phyloP scores from a whole-genome alignment of 345 rosid genomes.

The Balakata baccata region DNA sequence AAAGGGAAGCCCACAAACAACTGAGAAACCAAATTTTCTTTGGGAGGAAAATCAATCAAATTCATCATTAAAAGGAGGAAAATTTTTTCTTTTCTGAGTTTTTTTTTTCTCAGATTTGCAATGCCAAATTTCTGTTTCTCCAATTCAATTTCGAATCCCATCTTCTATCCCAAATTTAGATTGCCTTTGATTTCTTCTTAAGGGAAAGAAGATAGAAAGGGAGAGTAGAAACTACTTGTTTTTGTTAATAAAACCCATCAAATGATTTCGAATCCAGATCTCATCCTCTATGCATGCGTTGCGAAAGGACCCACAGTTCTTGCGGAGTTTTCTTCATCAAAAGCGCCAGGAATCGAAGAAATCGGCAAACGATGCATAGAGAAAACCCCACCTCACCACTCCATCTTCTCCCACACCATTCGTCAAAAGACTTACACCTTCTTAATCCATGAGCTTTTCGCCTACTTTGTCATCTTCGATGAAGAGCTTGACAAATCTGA shows the following conservation, averaged over 20 bases:
- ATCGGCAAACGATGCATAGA: conserved; percentile 59
- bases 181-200: background rate
- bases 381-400: conserved; percentile 66
- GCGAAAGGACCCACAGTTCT: conserved; percentile 59
- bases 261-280: conserved; percentile 64
- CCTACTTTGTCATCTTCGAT: conserved; percentile 55
- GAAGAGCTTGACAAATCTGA: conserved; percentile 45
- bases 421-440: conserved; percentile 51
- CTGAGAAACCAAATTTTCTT: background rate
- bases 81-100: no score
- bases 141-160: background rate
- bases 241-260: conserved; percentile 10
- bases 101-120: background rate
- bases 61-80: background rate
- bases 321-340: conserved; percentile 47
- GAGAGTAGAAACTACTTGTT: no score
- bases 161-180: background rate
- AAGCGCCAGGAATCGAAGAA: conserved; percentile 48
- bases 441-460: conserved; percentile 53
- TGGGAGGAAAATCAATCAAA: background rate
- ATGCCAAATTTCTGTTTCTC: background rate
- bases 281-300: conserved; percentile 59
- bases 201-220: background rate
- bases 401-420: conserved; percentile 65
- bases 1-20: background rate